Conservation (phyloP, 257 asterid genomes). For the Nicotiana benthamiana region DNA sequence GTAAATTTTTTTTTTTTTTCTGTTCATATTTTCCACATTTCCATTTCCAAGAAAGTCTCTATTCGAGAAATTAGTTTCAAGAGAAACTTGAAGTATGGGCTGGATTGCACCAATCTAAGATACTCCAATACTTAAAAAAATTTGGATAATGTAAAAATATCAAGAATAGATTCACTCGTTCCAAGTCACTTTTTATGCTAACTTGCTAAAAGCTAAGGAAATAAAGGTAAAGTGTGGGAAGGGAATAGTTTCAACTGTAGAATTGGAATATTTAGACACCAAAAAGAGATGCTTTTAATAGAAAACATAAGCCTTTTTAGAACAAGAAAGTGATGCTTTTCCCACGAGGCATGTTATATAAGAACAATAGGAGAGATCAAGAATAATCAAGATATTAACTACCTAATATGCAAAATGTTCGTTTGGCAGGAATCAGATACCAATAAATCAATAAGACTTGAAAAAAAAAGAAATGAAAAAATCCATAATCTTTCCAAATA, state of each 20-base stretch:
- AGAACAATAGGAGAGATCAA: not conserved
- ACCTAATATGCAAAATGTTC: not conserved
- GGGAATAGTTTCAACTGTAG: not conserved
- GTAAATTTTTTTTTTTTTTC: constrained; percentile 26
- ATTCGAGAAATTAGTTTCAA: not conserved
- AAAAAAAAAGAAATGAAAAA: not conserved
- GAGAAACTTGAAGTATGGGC: not conserved
- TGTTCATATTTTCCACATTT: not conserved
- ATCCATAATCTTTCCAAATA: not conserved
- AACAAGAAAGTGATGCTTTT: not conserved
- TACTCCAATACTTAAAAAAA: not conserved
- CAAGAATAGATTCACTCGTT: constrained; percentile 4
- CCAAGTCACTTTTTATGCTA: not conserved
- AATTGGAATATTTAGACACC: not conserved
- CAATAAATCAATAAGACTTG: not conserved
- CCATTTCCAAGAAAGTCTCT: not conserved
- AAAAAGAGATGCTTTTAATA: not conserved
- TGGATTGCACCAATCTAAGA: not conserved
- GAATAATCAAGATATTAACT: not conserved
- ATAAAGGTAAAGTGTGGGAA: not conserved
- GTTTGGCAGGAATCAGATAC: constrained; percentile 4
- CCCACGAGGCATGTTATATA: not conserved
- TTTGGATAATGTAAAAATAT: not conserved
- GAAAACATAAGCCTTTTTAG: not conserved
- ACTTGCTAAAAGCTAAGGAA: not conserved